Conservation (phyloP, 179 eudicot species). For the Carnegiea gigantea region DNA sequence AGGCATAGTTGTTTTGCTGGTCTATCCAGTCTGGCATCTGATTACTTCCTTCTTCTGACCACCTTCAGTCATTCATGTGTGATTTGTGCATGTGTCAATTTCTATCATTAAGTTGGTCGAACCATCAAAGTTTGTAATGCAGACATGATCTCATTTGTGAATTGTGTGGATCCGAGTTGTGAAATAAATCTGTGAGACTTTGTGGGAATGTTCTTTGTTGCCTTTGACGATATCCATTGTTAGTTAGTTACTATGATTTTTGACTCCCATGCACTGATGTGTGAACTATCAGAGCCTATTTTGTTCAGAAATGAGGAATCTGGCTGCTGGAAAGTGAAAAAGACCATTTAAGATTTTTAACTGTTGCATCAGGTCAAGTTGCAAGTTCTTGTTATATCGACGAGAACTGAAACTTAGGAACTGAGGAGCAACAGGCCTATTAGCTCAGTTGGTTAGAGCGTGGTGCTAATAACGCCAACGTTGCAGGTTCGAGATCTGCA, state of each 20-base stretch:
- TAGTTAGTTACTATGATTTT: neutral
- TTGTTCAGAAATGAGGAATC: neutral
- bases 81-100: slow-evolving; percentile 12
- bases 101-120: slow-evolving; percentile 10
- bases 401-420: too few species aligned
- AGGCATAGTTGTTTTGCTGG: slow-evolving; percentile 69
- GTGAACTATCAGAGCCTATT: neutral
- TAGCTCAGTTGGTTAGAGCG: slow-evolving; percentile 57
- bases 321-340: neutral
- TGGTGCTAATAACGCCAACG: slow-evolving; percentile 53
- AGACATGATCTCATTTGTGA: slow-evolving; percentile 13
- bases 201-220: neutral
- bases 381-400: too few species aligned
- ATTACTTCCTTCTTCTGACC: slow-evolving; percentile 38
- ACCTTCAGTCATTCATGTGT: neutral
- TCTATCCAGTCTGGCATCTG: slow-evolving; percentile 76
- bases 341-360: too few species aligned
- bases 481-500: slow-evolving; percentile 49
- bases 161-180: slow-evolving; percentile 3
- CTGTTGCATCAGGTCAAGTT: too few species aligned
- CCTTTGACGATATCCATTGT: neutral
- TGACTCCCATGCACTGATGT: neutral
- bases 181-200: neutral
- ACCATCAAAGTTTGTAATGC: slow-evolving; percentile 12
- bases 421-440: slow-evolving; percentile 24